Base-by-base conservation (phyloP, 2,329 filamentous ascomycete species). In the Curvularia lunata region DNA sequence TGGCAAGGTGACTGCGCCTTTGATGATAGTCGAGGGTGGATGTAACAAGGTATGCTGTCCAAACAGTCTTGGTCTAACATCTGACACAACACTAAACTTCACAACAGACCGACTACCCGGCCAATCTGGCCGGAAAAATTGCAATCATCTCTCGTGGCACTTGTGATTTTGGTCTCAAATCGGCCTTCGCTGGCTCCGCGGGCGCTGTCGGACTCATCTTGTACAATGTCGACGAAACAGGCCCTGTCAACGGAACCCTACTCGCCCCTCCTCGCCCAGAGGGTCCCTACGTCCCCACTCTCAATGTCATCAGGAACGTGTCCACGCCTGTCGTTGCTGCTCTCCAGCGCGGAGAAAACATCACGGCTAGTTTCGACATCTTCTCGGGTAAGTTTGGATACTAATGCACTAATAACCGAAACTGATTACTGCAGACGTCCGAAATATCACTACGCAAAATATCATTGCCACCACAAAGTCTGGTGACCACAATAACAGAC, bases 121-220 rank as follows among this genome's bases (percentile, higher is more conserved):
- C 80, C 1, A 75, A 79, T 1, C 78, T 88, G 4, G 74, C 79
- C 9, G 88, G 86, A 48, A 86, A 85, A 56, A 88, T 95, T 58
- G 90, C 88, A 9, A 81, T 95, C 37, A 83, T 95, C 62, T 80
- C 82, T 28, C 87, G 91, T 54, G 91, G 91, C 52, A 81, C 77
- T 1, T 95, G 91, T 71, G 65, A 86, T 7, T 95, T 94, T 65
- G 89, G 87, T 10, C 77, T 82, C 58, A 95, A 95, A 79, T 88
- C 88, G 1, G 83, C 82, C 52, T 78, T 85, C 13, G 90, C 91
- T 5, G 88, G 87, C 41, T 82, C 80, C 48, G 89, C 89, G 1
- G 89, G 90, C 19, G 91, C 91, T 5, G 75, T 85, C 3, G 91
- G 87, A 1, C 89, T 88, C 0, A 78, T 95, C 13, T 82, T 95